phyloP scores from a whole-genome alignment of 1,284 basidiomycete genomes.

The Porphyrellus sp. region DNA sequence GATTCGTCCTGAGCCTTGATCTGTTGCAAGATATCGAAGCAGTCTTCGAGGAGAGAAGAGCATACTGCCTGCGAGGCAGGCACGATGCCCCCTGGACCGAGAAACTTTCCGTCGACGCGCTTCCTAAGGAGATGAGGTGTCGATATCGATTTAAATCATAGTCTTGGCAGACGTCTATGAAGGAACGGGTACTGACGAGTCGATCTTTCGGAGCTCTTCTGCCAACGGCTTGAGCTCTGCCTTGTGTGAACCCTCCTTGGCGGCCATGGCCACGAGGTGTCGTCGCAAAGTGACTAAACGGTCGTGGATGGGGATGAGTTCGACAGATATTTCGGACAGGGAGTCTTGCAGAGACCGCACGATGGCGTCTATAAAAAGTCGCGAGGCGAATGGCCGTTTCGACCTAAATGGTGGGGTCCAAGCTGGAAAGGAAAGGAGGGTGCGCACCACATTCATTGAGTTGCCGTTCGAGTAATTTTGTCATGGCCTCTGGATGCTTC shows the following conservation, averaged over 20 bases:
- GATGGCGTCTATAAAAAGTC: conserved; percentile 60
- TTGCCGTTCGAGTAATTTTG: conserved; percentile 87
- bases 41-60: conserved; percentile 90
- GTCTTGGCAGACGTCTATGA: conserved; percentile 22
- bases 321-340: conserved; percentile 79
- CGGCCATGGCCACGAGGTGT: conserved; percentile 85
- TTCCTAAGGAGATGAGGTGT: conserved; percentile 48
- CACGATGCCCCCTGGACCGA: conserved; percentile 88
- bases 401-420: conserved; percentile 9
- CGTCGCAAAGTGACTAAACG: conserved; percentile 85
- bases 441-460: conserved; percentile 87
- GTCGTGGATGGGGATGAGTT: conserved; percentile 88
- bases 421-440: conserved; percentile 6
- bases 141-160: background rate
- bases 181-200: conserved; percentile 70
- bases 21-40: conserved; percentile 95
- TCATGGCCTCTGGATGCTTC: conserved; percentile 85
- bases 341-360: conserved; percentile 79
- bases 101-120: conserved; percentile 94
- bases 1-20: conserved; percentile 93
- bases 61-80: conserved; percentile 90
- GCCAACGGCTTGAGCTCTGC: conserved; percentile 86
- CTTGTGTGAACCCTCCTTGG: conserved; percentile 82
- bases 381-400: background rate
- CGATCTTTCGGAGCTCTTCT: conserved; percentile 93